Evolutionary conservation across 345 rosid species (phyloP), one percentile per base, ranked within the genome.

Genomic region (Iberis pinnata): DNA sequence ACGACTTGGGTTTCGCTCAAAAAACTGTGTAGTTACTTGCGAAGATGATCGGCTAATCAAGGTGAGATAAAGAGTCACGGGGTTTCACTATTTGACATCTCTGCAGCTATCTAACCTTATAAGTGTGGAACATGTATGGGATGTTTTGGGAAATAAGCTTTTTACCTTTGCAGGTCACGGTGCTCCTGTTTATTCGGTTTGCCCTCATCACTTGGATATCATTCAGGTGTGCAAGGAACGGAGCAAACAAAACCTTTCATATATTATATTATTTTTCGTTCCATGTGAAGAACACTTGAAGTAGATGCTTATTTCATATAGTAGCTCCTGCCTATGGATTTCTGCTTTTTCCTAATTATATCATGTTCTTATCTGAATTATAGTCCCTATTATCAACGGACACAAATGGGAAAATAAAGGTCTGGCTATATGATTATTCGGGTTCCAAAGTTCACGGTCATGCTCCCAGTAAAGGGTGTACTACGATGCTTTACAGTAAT

Each of bases 41-140:
- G 95, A 94, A 75, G 90, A 86, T 64, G 97, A 89, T 65, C 82
- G 79, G 66, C 68, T 86, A 49, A 82, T 89, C 68, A 89, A 86
- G 90, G 97, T 80, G 45, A 66, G 64, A 22, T 31, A 31, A 15
- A 7, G 18, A 54, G 25, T 15, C 42, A 48, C 56, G 9, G 0
- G 22, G 20, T 38, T 10, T 38, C 40, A 12, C 13, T 60, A 20
- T 60, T n/a, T 48, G 16, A 48, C 12, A 3, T 59, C 14, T 37
- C 7, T 46, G 3, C 25, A 35, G n/a, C 57, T 53, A 13, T 62
- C 68, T 74, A 69, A 65, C 60, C 63, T 36, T 36, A 61, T 56
- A 37, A 48, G 18, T 53, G 61, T 56, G 72, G 63, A 73, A 69
- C 87, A 89, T 94, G 97, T 86, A 35, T 89, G 95, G 94, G 94